A percentile compares a stretch with the other conserved stretches of the same genome.
phyloP scores from a whole-genome alignment of 495 filamentous ascomycete species.

The Aspergillus bridgeri region DNA sequence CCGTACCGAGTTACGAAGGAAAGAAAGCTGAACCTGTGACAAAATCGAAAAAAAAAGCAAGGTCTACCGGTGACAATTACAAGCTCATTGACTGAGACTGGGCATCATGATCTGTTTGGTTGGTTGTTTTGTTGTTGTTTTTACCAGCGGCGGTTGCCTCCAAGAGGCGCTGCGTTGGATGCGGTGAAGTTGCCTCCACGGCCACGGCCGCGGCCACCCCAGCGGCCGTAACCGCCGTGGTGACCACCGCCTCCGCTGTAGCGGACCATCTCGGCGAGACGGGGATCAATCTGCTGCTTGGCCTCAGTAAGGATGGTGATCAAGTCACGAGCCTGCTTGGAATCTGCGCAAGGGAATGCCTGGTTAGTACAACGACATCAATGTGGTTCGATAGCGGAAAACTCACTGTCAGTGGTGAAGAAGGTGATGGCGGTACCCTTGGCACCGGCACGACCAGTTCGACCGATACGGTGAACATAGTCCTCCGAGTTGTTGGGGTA shows the following conservation, averaged over 20 bases:
- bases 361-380: slow-evolving; percentile 25
- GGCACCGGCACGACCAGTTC: slow-evolving; percentile 89
- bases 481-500: slow-evolving; percentile 99
- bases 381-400: background rate
- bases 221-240: slow-evolving; percentile 59
- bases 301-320: slow-evolving; percentile 88
- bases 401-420: slow-evolving; percentile 98
- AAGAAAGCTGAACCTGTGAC: slow-evolving; percentile 23
- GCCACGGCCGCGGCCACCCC: slow-evolving; percentile 59
- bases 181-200: slow-evolving; percentile 52
- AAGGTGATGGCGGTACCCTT: slow-evolving; percentile 87
- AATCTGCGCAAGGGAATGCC: slow-evolving; percentile 52
- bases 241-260: slow-evolving; percentile 82
- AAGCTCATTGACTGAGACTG: slow-evolving; percentile 27
- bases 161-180: slow-evolving; percentile 62
- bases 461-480: slow-evolving; percentile 95
- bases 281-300: slow-evolving; percentile 97
- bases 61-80: slow-evolving; percentile 38
- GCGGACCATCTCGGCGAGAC: slow-evolving; percentile 91
- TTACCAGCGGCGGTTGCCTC: slow-evolving; percentile 61
- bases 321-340: slow-evolving; percentile 96
- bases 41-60: slow-evolving; percentile 26
- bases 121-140: background rate
- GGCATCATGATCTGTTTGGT: slow-evolving; percentile 18
- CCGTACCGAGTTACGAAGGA: slow-evolving; percentile 41